Evolutionary conservation across 1,139 yeast genomes (phyloP), one percentile per base, ranked within the genome.

Genomic region (Magnusiomyces tetraspermus): DNA sequence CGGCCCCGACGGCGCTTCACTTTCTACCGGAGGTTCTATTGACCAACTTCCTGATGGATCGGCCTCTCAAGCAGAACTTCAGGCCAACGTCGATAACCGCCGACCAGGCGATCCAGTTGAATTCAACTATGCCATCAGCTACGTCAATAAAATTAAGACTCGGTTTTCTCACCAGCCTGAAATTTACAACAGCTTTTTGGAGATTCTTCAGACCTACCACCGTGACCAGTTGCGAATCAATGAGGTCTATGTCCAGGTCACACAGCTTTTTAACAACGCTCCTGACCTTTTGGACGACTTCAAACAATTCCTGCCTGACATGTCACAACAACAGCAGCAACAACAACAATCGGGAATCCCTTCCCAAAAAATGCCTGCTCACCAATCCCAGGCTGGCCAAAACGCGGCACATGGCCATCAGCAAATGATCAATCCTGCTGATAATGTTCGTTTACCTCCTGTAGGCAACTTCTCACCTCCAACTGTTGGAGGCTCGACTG

Each of bases 381-480:
- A 38, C 17, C 50, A n/a, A 17, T 21, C 19, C n/a, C 37, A 21
- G 11, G 44, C 44, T 47, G n/a, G n/a, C n/a, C n/a, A n/a, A n/a
- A n/a, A n/a, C n/a, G n/a, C n/a, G 23, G 19, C 5, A 21, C 48
- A 46, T 10, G 41, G 23, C 13, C 45, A 41, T 22, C 55, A 49
- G 54, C 60, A 49, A 55, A 51, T 53, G 38, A 57, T 41, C 57
- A 36, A 51, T 24, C 24, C 33, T 13, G 37, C 51, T 40, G 60
- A 58, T 22, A 59, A 58, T 33, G 56, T 61, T 54, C 90, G 87
- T 60, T 75, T 92, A 56, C 98, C 98, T 19, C 97, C 98, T 5
- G 90, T 92, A 40, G 98, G 98, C 6, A 90, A 83, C 65, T 92
- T 92, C 67, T 95, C 94, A 37, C 95, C 96, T 11, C 90, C 89